Evolutionary conservation across 305 asterid genomes (phyloP), one percentile per base, ranked within the genome.

Genomic region (Solanum aculeatissimum): DNA sequence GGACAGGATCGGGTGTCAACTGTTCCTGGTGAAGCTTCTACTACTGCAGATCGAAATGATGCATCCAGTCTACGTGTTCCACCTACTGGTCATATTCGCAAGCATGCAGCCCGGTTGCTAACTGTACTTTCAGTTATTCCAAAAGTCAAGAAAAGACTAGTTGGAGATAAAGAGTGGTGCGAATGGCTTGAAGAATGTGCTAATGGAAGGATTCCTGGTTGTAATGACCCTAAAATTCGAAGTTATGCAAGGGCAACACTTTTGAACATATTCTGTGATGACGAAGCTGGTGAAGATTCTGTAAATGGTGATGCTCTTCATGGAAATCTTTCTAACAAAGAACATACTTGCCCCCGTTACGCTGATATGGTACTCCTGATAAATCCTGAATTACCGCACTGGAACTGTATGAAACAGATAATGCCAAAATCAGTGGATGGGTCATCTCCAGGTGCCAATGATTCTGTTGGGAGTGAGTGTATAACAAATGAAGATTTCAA

Each of bases 131-230:
- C 99, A 9, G 92, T 85, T 85, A 94, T 92, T 88, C 98, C 98
- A 43, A 89, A 92, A 89, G 94, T 94, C 79, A 95, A 94, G 92
- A 93, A 92, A 90, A 92, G 84, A 72, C 90, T 97, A 85, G 87
- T 88, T 81, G 88, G 88, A 5, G 99, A 97, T 88, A 88, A 95
- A 80, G 81, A 87, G 71, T 93, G 89, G 99, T 89, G 91, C 83
- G 92, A 91, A 83, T 97, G 99, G 99, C 98, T 97, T 72, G 99
- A 92, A 83, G 95, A 95, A 81, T 97, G 99, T 89, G 97, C 99
- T 32, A 89, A 87, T 82, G 98, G 98, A 86, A 88, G 81, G 83
- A 89, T 94, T 86, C 90, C 96, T 68, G 98, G 98, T 66, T 92
- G 98, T 91, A 90, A 89, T 89, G 99, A 95, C 93, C 96, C 92